Conservation (phyloP, 805 yeast genomes). For the Brettanomyces anomalus region DNA sequence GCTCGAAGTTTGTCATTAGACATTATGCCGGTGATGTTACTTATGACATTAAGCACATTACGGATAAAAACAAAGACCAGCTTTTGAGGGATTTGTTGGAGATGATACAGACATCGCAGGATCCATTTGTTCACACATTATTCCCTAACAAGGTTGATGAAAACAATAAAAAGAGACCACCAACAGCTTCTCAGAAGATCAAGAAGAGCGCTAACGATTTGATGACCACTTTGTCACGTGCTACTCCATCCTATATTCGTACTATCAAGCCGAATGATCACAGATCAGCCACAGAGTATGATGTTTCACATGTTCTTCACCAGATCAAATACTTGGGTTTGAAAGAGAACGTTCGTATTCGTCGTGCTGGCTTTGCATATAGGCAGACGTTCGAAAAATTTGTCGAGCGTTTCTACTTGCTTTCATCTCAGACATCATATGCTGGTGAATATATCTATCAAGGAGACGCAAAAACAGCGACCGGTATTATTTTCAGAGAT, state of each 20-base stretch:
- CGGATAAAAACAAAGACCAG: slow-evolving; percentile 95
- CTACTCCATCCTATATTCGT: slow-evolving; percentile 95
- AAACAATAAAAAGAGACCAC: slow-evolving; percentile 71
- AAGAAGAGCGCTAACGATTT: slow-evolving; percentile 83
- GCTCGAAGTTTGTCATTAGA: slow-evolving; percentile 78
- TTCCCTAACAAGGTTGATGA: slow-evolving; percentile 62
- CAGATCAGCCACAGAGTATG: slow-evolving; percentile 84
- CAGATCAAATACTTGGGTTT: slow-evolving; percentile 93
- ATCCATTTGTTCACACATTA: slow-evolving; percentile 47
- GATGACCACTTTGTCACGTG: slow-evolving; percentile 79
- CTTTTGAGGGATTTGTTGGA: slow-evolving; percentile 82
- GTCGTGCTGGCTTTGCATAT: slow-evolving; percentile 98
- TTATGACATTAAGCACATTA: slow-evolving; percentile 81
- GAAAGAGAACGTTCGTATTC: slow-evolving; percentile 92
- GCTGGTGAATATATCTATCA: slow-evolving; percentile 66
- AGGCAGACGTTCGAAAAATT: slow-evolving; percentile 95
- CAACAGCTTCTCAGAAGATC: slow-evolving; percentile 94
- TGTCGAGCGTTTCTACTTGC: slow-evolving; percentile 84
- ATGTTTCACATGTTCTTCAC: slow-evolving; percentile 81
- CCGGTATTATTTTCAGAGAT: slow-evolving; percentile 38
- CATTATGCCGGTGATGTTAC: slow-evolving; percentile 99
- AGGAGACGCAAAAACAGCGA: slow-evolving; percentile 47
- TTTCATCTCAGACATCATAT: slow-evolving; percentile 85
- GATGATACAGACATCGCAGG: slow-evolving; percentile 61
- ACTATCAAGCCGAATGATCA: slow-evolving; percentile 96